Evolutionary conservation across 2,329 filamentous ascomycete species (phyloP).

Genomic region (Malbranchea zuffiana): DNA sequence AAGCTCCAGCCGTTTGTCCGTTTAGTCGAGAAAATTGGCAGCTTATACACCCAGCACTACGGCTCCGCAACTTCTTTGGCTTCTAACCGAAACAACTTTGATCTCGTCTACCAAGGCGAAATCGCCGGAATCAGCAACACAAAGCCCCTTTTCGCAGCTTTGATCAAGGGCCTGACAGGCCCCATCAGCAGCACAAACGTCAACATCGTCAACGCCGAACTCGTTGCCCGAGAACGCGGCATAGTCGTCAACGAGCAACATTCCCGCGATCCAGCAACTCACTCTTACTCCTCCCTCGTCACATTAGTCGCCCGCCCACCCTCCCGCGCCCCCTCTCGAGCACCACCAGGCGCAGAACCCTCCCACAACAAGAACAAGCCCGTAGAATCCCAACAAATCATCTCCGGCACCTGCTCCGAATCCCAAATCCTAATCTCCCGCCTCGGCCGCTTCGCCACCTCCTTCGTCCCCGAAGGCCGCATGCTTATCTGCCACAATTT

Average conservation of each 20-base stretch:
- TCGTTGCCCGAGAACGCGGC: conserved; percentile 65
- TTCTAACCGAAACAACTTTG: conserved; percentile 56
- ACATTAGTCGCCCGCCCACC: conserved; percentile 49
- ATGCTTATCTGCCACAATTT: conserved; percentile 72
- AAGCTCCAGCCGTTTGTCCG: conserved; percentile 66
- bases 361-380: conserved; percentile 6
- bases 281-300: conserved; percentile 59
- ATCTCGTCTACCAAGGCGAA: conserved; percentile 67
- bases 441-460: conserved; percentile 61
- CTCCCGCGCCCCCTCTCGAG: conserved; percentile 26
- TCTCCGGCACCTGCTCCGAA: conserved; percentile 33
- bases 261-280: conserved; percentile 48
- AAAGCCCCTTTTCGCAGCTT: conserved; percentile 64
- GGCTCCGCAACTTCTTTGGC: conserved; percentile 29
- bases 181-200: conserved; percentile 60
- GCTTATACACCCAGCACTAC: conserved; percentile 68
- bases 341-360: conserved; percentile 21
- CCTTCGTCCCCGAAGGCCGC: conserved; percentile 62
- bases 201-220: conserved; percentile 71
- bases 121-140: conserved; percentile 62
- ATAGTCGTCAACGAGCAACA: conserved; percentile 67
- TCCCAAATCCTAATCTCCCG: conserved; percentile 52
- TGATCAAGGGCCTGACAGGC: conserved; percentile 64
- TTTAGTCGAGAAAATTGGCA: conserved; percentile 68
- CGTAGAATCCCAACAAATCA: conserved; percentile 40